Percentiles rank a stretch among this genome's conserved stretches.
Evolutionary conservation across 2,329 filamentous ascomycete species (phyloP).

Genomic region (Aspergillus oerlinghausenensis): DNA sequence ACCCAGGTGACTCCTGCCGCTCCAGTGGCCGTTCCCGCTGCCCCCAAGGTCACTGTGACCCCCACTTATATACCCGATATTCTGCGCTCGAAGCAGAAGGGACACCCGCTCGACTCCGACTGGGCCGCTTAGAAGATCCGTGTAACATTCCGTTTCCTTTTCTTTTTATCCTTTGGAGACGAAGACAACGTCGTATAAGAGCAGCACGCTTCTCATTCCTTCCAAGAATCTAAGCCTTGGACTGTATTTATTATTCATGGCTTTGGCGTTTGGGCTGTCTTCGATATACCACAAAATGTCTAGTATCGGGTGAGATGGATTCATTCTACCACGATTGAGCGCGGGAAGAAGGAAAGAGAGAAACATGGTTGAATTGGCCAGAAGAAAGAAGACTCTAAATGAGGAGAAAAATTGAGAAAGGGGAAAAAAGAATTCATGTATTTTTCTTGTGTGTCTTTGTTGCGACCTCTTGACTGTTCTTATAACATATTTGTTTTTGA

Average conservation of each 20-base stretch:
- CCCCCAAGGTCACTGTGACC: conserved; percentile 32
- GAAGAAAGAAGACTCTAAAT: not conserved
- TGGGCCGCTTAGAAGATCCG: conserved; percentile 34
- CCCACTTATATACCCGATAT: conserved; percentile 32
- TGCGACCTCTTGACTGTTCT: conserved; percentile 6
- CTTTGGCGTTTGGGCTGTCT: conserved; percentile 31
- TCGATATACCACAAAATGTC: conserved; percentile 24
- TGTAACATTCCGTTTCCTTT: conserved; percentile 1
- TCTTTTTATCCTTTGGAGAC: conserved; percentile 1
- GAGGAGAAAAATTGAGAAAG: not conserved
- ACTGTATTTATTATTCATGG: conserved; percentile 32
- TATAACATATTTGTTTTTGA: not conserved
- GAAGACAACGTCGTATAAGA: not conserved
- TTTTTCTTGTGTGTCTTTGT: conserved; percentile 8
- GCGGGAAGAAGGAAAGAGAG: not conserved
- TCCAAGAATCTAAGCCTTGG: conserved; percentile 10
- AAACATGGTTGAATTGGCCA: not conserved
- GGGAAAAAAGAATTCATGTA: conserved; percentile 11
- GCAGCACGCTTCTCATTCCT: not conserved
- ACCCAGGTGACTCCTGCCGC: conserved; percentile 21
- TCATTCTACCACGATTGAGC: conserved; percentile 14
- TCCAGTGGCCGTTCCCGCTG: conserved; percentile 16
- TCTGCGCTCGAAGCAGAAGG: conserved; percentile 31
- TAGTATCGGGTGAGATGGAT: conserved; percentile 15
- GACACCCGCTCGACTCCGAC: conserved; percentile 43